phyloP scores from a whole-genome alignment of 768 basidiomycete species.

The Tricholoma saponaceum region DNA sequence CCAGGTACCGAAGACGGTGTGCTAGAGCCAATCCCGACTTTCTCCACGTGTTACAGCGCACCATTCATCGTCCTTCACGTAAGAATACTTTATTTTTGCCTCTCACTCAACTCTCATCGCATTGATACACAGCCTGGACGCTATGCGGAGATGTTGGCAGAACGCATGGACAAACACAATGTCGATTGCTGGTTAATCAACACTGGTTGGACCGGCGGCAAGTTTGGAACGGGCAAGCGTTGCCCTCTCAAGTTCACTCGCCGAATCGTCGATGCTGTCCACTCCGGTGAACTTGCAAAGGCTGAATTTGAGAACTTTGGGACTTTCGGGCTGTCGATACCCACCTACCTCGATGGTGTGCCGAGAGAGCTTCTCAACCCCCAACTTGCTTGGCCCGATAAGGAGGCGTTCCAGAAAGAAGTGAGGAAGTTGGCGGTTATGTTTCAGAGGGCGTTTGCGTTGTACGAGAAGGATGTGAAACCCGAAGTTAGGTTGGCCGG shows the following conservation, averaged over 20 bases:
- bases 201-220: slow-evolving; percentile 96
- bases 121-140: slow-evolving; percentile 65
- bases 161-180: slow-evolving; percentile 84
- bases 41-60: slow-evolving; percentile 98
- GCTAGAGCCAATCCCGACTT: slow-evolving; percentile 97
- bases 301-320: slow-evolving; percentile 84
- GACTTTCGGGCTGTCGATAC: slow-evolving; percentile 82
- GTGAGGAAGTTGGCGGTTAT: slow-evolving; percentile 84
- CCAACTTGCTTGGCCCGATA: slow-evolving; percentile 78
- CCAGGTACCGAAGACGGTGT: slow-evolving; percentile 98
- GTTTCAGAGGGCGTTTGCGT: slow-evolving; percentile 91
- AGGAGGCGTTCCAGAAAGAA: slow-evolving; percentile 87
- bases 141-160: slow-evolving; percentile 96
- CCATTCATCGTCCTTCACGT: slow-evolving; percentile 99
- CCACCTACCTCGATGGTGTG: slow-evolving; percentile 78
- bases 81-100: slow-evolving; percentile 20
- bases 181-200: slow-evolving; percentile 99
- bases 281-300: slow-evolving; percentile 85
- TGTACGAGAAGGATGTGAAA: slow-evolving; percentile 86
- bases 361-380: slow-evolving; percentile 92
- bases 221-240: slow-evolving; percentile 87
- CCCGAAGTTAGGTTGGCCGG: slow-evolving; percentile 81
- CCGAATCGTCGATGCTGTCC: slow-evolving; percentile 94
- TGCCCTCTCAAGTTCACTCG: slow-evolving; percentile 96
- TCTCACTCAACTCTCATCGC: neutral